Percentiles rank a stretch among this genome's conserved stretches.
Conservation (phyloP, 495 filamentous ascomycete genomes). For the Aspergillus incahuasiensis region DNA sequence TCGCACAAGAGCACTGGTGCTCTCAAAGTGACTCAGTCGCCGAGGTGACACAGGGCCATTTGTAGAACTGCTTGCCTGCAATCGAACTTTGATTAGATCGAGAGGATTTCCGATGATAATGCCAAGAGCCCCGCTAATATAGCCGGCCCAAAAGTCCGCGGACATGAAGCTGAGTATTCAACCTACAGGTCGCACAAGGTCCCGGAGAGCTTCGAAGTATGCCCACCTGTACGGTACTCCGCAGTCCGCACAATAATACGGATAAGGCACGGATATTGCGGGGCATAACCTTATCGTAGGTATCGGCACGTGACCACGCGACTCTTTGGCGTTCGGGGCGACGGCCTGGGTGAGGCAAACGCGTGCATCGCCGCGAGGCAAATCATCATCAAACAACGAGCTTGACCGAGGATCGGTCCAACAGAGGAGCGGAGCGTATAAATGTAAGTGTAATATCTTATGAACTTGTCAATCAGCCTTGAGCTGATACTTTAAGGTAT, state of each 20-base stretch:
- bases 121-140: conserved; percentile 73
- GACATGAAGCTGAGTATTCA: conserved; percentile 50
- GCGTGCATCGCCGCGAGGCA: conserved; percentile 18
- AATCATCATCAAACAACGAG: background rate
- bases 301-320: conserved; percentile 33
- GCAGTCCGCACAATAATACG: too few relatives aligned
- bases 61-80: conserved; percentile 57
- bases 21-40: conserved; percentile 38
- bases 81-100: conserved; percentile 76
- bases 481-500: conserved; percentile 35
- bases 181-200: background rate
- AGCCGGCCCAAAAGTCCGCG: conserved; percentile 83
- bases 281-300: background rate
- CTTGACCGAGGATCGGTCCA: background rate
- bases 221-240: too few relatives aligned
- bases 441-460: conserved; percentile 16
- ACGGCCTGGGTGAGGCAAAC: conserved; percentile 20
- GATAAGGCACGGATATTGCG: too few relatives aligned
- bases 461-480: background rate
- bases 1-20: conserved; percentile 42
- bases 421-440: background rate
- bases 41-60: conserved; percentile 22
- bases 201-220: background rate
- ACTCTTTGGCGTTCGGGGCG: conserved; percentile 34
- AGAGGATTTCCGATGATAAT: conserved; percentile 87